A percentile compares a stretch with the other conserved stretches of the same genome.
phyloP scores from a whole-genome alignment of 257 asterid genomes.

The Nicotiana obtusifolia region DNA sequence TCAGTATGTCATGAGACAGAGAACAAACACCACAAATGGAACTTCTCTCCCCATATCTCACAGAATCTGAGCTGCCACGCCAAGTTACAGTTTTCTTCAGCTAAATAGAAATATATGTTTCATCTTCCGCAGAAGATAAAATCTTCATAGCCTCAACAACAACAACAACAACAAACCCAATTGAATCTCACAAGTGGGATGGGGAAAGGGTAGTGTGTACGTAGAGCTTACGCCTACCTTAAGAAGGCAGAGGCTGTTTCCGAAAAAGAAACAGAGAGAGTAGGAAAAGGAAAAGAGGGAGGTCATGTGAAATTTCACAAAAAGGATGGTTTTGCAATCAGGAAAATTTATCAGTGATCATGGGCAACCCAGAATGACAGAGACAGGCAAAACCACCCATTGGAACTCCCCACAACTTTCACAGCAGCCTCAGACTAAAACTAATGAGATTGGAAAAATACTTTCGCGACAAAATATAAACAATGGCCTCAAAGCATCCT shows the following conservation, averaged over 20 bases:
- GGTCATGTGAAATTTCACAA: no score
- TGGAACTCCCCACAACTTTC: constrained; percentile 3
- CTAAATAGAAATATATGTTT: neutral
- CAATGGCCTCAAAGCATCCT: no score
- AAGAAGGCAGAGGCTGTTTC: no score
- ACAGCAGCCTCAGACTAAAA: constrained; percentile 20
- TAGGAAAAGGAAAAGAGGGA: neutral
- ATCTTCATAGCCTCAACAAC: neutral
- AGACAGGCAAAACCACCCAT: constrained; percentile 46
- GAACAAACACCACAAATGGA: neutral
- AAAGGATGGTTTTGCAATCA: neutral
- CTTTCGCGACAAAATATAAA: no score
- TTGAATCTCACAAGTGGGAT: no score
- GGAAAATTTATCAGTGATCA: constrained; percentile 8
- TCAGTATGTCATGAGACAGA: neutral
- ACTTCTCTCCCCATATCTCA: neutral
- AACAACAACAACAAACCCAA: no score
- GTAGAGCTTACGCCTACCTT: no score
- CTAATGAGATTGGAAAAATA: neutral
- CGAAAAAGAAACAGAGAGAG: neutral
- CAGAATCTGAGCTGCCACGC: neutral
- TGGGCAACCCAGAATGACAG: constrained; percentile 6
- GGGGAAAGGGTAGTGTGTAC: no score
- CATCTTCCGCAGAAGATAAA: neutral
- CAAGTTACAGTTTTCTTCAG: neutral